A percentile compares a stretch with the other conserved stretches of the same genome.
Evolutionary conservation across 2,329 filamentous ascomycete species (phyloP).

Genomic region (Ceratocystis colombiana): DNA sequence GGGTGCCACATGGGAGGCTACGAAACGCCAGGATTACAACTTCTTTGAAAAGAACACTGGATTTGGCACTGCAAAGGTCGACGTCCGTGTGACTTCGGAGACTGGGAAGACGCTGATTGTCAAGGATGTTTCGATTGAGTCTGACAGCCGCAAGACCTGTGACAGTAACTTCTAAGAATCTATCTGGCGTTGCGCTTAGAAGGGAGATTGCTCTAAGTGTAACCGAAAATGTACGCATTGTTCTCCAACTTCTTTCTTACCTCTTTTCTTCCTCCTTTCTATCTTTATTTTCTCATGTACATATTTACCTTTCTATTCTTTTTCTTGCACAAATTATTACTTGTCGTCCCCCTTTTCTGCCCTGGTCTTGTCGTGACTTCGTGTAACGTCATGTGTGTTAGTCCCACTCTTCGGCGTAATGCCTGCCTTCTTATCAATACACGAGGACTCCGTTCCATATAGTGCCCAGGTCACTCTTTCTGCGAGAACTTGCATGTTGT

Average conservation of each 20-base stretch:
- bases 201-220: too few species aligned
- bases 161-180: slow-evolving; percentile 31
- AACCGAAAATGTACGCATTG: too few species aligned
- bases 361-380: background rate
- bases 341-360: background rate
- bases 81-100: slow-evolving; percentile 46
- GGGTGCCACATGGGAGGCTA: slow-evolving; percentile 49
- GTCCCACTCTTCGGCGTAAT: background rate
- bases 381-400: background rate
- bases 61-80: slow-evolving; percentile 45
- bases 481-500: background rate
- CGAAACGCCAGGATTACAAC: slow-evolving; percentile 46
- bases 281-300: background rate
- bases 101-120: slow-evolving; percentile 44
- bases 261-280: background rate
- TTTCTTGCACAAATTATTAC: background rate
- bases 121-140: slow-evolving; percentile 39
- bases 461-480: background rate
- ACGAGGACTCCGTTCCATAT: background rate
- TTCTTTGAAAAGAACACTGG: slow-evolving; percentile 52
- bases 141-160: slow-evolving; percentile 31
- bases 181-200: background rate
- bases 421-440: too few species aligned
- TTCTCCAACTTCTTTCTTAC: background rate
- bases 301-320: background rate